Base-by-base conservation (phyloP, 306 rosid species). In the Sesbania bispinosa region DNA sequence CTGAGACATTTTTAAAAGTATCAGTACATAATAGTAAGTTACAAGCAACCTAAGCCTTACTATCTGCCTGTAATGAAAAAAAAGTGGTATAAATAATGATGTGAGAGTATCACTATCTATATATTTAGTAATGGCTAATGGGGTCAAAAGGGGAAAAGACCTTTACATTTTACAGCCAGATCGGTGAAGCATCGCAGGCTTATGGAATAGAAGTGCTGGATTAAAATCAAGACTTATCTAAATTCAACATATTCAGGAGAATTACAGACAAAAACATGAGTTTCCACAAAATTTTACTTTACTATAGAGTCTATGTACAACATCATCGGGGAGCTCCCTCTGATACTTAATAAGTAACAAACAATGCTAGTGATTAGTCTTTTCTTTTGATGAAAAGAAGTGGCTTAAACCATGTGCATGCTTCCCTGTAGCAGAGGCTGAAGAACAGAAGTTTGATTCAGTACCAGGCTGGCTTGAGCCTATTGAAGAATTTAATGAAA, bases 331-430 rank as follows among this genome's bases (percentile, higher is more conserved):
- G 82, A 73, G 82, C 51, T 82, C 74, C 80, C 69, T 55, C 67
- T 67, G 64, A 77, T 41, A 30, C 65, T 62, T 35, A 35, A 16
- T 11, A 74, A 62, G 43, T 4, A 42, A 74, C 57, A 77, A 62
- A 61, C 38, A 46, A 10, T 64, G 66, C 80, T 87, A 86, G 63
- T 82, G 79, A 43, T 76, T 71, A 42, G 46, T 84, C 67, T 85
- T 83, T 55, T 79, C 85, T 74, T 79, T 78, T 4, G 87, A 68
- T 50, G 87, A 92, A 75, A 86, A 86, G 72, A 85, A 85, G 61
- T 90, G 79, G 83, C 85, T 80, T 61, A 82, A 81, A 29, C 85
- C 82, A 21, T 84, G 82, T 2, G 80, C 53, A 39, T 91, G 86
- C 75, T 87, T 87, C 82, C 84, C 84, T 48, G 83, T 75, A 30